Evolutionary conservation across 805 yeast species (phyloP), one percentile per base, ranked within the genome.

Genomic region (Sugiyamaella mastotermitis): DNA sequence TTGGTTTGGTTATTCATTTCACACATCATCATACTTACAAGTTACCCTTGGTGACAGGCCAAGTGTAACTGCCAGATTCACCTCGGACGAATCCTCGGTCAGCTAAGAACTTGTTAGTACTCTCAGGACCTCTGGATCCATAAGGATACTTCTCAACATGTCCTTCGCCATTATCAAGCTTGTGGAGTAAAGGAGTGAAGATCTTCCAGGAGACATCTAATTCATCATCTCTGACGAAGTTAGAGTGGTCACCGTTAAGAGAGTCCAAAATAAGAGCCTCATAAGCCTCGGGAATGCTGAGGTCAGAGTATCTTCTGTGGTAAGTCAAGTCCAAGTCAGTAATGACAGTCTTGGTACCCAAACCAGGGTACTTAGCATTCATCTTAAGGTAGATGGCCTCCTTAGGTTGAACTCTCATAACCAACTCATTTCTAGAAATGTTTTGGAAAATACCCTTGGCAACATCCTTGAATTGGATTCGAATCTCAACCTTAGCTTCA

Each of bases 151-250:
- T 57, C 45, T 66, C 72, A 18, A 66, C 62, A 35, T 92, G 88
- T 14, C 61, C 52, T 42, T 92, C 90, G 36, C 76, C 81, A 38
- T 77, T 64, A 64, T 90, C 97, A 42, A 92, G 69, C 61, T 74
- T 71, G 45, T 92, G 68, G 57, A 92, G 73, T 50, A 92, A 68
- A 13, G 97, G 97, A 14, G 97, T 92, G 70, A 90, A 92, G 42
- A 92, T 68, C 51, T 72, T 72, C 98, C 98, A 92, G 44, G 94
- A 81, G 42, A 81, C 78, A 40, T 88, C 97, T 57, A 92, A 74
- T 68, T 92, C 98, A 60, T 92, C 98, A 59, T 90, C 97, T 67
- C 98, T 81, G 23, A 92, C 97, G 60, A 92, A 92, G 68, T 90
- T 90, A 37, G 97, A 83, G 66, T 92, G 98, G 64, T 88, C 95